These are phyloP conservation scores for Lachancea dasiensis DNA, from an alignment of 805 yeast species.

Conservation along the genomic window DNA sequence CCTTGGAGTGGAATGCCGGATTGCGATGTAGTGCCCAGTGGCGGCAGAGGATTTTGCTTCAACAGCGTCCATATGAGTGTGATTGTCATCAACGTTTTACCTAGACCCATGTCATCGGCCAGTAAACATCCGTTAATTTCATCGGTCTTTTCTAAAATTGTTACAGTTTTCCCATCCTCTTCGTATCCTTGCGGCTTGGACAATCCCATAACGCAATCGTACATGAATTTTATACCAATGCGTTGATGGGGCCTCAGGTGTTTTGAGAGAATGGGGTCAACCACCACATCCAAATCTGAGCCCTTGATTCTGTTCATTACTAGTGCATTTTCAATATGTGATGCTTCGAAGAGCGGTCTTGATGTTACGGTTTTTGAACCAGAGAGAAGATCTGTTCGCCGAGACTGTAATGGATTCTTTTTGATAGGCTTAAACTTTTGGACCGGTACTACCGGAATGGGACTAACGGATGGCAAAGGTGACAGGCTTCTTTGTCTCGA, in stretches of 20 bases:
- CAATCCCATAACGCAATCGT: slow-evolving; percentile 75
- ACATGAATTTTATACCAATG: slow-evolving; percentile 77
- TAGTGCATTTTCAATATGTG: slow-evolving; percentile 33
- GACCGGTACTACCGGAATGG: neutral
- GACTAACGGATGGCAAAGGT: neutral
- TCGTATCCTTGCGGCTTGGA: slow-evolving; percentile 37
- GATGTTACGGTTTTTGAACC: slow-evolving; percentile 13
- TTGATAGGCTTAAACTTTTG: slow-evolving; percentile 3
- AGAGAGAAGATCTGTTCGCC: neutral
- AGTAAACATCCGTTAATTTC: slow-evolving; percentile 60
- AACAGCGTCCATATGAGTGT: slow-evolving; percentile 77
- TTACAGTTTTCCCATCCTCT: slow-evolving; percentile 17
- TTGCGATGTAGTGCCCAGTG: slow-evolving; percentile 31
- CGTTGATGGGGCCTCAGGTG: slow-evolving; percentile 77
- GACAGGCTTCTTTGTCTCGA: neutral
- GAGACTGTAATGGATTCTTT: neutral
- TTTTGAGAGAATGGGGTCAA: slow-evolving; percentile 52
- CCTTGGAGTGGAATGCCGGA: slow-evolving; percentile 31
- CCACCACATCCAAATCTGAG: slow-evolving; percentile 42
- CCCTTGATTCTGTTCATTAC: slow-evolving; percentile 35
- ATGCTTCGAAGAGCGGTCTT: slow-evolving; percentile 38
- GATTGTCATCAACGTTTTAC: slow-evolving; percentile 83
- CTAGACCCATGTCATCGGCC: slow-evolving; percentile 98
- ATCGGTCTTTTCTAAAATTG: slow-evolving; percentile 8
- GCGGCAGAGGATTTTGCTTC: slow-evolving; percentile 51